Evolutionary conservation across 345 rosid genomes (phyloP), one percentile per base, ranked within the genome.

Genomic region (Lumnitzera racemosa): DNA sequence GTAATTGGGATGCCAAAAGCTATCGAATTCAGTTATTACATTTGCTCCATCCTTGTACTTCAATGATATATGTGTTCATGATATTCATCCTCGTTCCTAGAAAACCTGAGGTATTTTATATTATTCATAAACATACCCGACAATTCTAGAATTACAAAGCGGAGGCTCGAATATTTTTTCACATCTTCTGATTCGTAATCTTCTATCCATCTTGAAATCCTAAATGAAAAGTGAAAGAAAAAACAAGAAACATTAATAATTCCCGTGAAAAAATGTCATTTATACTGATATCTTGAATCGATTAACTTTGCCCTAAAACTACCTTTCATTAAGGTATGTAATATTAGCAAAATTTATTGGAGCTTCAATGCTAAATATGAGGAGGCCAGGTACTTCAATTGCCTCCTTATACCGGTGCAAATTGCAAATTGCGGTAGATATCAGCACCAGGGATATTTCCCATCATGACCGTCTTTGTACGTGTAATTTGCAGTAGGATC

Each of bases 291-390:
- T 36, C 43, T 36, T 36, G 43, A 36, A 36, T 36, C 43, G 5
- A 9, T 36, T 36, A 36, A 36, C 43, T 36, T 36, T n/a, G 1
- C 24, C 6, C 54, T 8, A 7, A 49, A 46, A 43, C 48, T 15
- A 86, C 98, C 98, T 85, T 67, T 92, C 97, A 16, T 85, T 81
- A 72, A 92, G 91, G 73, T 92, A 92, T 5, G 80, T 81, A 20
- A 90, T 70, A 62, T 92, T 92, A 41, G 97, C 90, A 64, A 92
- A 92, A 68, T 89, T 92, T 74, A 92, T 79, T 1, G 96, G 85
- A 50, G 98, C 73, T 79, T 89, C 94, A 16, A 89, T 72, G 78
- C 96, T 77, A 50, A 92, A 70, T 50, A 92, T 75, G 58, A 92
- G 88, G 66, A 89, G 78, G 25, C 90, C 98, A 0, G 91, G 91